phyloP scores from a whole-genome alignment of 257 asterid species.

The Ballota nigra region DNA sequence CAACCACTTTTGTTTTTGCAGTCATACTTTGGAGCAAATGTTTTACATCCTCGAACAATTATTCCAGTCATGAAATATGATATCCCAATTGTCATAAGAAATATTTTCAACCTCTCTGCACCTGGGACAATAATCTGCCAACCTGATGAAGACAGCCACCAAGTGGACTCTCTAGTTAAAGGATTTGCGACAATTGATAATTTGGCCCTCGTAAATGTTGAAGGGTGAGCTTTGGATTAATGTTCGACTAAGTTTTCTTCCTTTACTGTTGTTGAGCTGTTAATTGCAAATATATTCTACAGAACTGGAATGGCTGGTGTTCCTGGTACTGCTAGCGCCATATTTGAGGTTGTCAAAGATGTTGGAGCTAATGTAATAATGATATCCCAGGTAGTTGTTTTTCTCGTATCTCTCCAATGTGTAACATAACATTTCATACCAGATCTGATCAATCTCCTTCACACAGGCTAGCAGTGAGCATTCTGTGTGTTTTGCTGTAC shows the following conservation, averaged over 20 bases:
- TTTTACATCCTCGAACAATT: constrained; percentile 96
- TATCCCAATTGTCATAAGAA: constrained; percentile 96
- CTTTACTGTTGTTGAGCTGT: constrained; percentile 1
- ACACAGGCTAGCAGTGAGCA: constrained; percentile 99
- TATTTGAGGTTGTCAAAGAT: constrained; percentile 89
- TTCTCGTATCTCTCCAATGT: constrained; percentile 7
- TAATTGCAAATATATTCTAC: constrained; percentile 28
- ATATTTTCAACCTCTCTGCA: constrained; percentile 90
- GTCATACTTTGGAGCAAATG: constrained; percentile 99
- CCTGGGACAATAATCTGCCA: constrained; percentile 91
- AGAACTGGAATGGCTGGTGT: constrained; percentile 99
- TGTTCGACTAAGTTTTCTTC: neutral
- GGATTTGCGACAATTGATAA: constrained; percentile 99
- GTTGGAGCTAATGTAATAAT: constrained; percentile 97
- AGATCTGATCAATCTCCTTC: constrained; percentile 23
- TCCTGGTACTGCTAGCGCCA: constrained; percentile 94
- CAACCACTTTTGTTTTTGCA: constrained; percentile 34
- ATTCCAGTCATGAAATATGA: constrained; percentile 95
- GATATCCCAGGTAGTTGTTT: constrained; percentile 82
- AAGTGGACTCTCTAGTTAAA: constrained; percentile 70
- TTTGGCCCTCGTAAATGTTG: constrained; percentile 96
- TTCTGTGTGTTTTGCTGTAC: constrained; percentile 99
- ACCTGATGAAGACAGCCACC: constrained; percentile 46
- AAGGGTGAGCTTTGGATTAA: constrained; percentile 63
- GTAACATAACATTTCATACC: neutral